Evolutionary conservation across 2,329 filamentous ascomycete genomes (phyloP).

Genomic region (Arthroderma sp.): DNA sequence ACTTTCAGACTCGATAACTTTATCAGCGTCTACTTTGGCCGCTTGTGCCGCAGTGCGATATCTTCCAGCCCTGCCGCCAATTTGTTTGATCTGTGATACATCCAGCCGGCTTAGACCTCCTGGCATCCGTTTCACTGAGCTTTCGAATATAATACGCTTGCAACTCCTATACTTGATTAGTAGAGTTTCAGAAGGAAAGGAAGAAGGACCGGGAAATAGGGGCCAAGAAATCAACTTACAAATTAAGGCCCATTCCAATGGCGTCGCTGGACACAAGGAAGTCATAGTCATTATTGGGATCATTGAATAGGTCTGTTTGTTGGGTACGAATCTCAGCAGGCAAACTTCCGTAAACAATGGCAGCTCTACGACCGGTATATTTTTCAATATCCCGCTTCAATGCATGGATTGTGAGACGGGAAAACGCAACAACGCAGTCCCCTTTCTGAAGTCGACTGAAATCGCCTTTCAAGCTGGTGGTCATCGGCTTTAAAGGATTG

Average conservation of each 20-base stretch:
- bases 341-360: slow-evolving; percentile 82
- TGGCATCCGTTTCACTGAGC: slow-evolving; percentile 59
- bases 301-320: slow-evolving; percentile 87
- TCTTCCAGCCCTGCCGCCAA: slow-evolving; percentile 80
- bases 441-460: slow-evolving; percentile 65
- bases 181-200: slow-evolving; percentile 1
- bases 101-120: slow-evolving; percentile 43
- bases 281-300: slow-evolving; percentile 90
- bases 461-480: slow-evolving; percentile 48
- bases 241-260: slow-evolving; percentile 92
- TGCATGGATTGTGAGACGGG: slow-evolving; percentile 64
- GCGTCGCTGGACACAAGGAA: slow-evolving; percentile 88
- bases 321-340: slow-evolving; percentile 86
- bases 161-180: slow-evolving; percentile 43
- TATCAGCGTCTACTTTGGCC: slow-evolving; percentile 18
- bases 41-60: slow-evolving; percentile 57
- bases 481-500: slow-evolving; percentile 58
- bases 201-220: background rate
- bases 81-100: slow-evolving; percentile 80
- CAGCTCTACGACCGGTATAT: slow-evolving; percentile 63
- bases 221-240: slow-evolving; percentile 39
- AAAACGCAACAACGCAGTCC: slow-evolving; percentile 82
- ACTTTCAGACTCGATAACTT: background rate
- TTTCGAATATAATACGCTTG: slow-evolving; percentile 79
- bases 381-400: slow-evolving; percentile 67